Evolutionary conservation across 2,329 filamentous ascomycete genomes (phyloP), one percentile per base, ranked within the genome.

Genomic region (Monilinia fructigena): DNA sequence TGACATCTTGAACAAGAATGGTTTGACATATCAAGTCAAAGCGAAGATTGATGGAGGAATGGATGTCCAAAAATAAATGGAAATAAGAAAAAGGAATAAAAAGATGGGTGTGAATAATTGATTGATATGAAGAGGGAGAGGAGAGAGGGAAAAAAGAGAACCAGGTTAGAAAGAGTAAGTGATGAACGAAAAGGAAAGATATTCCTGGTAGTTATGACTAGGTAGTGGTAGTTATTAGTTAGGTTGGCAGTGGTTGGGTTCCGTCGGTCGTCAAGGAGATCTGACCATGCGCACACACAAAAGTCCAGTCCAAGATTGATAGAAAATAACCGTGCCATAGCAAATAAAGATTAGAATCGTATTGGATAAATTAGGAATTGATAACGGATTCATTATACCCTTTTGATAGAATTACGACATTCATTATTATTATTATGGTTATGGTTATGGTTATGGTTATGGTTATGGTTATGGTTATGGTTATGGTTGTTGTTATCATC

Each of bases 1-100:
- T 40, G 63, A 65, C 63, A 65, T 65, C n/a, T 53, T 65, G 63
- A 65, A 65, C 54, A 65, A 65, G 42, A 61, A 60, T 52, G 45
- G 55, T 55, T 18, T 60, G 60, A 65, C 63, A 65, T 65, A 20
- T 61, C 55, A 61, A 60, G 47, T 54, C 31, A 45, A 58, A 58
- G 31, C 42, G 62, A 58, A 58, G 31, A 52, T 31, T 40, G 18
- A 23, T 40, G 20, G 26, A n/a, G 8, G 45, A 11, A n/a, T n/a
- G 23, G 40, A 55, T 38, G 38, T 45, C 38, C 8, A 31, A 12
- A 40, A 38, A 38, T 10, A 55, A 38, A 28, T 28, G 3, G 31
- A n/a, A 38, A 23, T 12, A 40, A n/a, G 31, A 26, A 60, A 50
- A 50, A 52, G 28, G 20, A 48, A 35, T 52, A 52, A 61, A 52